Base-by-base conservation (phyloP, 257 asterid genomes). In the Cynanchum wilfordii region DNA sequence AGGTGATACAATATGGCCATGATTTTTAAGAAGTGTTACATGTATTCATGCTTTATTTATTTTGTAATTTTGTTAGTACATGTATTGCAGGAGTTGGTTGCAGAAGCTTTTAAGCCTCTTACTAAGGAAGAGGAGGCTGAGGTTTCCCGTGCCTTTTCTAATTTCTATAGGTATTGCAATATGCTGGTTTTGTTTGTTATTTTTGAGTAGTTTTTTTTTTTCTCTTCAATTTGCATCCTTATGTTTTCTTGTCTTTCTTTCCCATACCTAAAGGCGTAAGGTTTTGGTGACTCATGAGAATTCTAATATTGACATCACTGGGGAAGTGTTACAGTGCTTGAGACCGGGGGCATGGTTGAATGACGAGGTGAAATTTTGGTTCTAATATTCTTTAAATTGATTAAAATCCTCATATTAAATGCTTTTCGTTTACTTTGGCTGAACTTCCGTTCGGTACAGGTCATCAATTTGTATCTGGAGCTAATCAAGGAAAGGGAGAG, bases 401-500 rank as follows among this genome's bases (percentile, higher is more conserved):
- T 19, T 7, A 51, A 17, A 40, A 42, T 51, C 57, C 7, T 70
- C 44, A 25, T 29, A 56, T 62, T 40, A 66, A 69, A 66, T 73
- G 60, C 2, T 15, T 44, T 72, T 50, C 25, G 40, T 80, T 56
- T 72, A 52, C 47, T 36, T 7, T 55, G 74, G 59, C 68, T 78
- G 17, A 70, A 30, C 7, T 62, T 74, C 79, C 65, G 69, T 77
- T 66, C 74, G 77, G 73, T 79, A 79, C 89, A 94, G 99, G 99
- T 92, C 76, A 95, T 92, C 73, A 95, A 90, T 77, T 63, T 92
- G 76, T 92, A 95, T 85, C 85, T 95, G 65, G 97, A 87, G 67
- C 83, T 95, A 56, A 77, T 95, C 83, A 92, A 95, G 85, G 99
- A 92, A 82, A 83, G 99, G 88, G 98, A 92, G 78, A 82, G 75